phyloP scores from a whole-genome alignment of 192 early-diverging fungal genomes.

The Rhizoclosmatium sp. region DNA sequence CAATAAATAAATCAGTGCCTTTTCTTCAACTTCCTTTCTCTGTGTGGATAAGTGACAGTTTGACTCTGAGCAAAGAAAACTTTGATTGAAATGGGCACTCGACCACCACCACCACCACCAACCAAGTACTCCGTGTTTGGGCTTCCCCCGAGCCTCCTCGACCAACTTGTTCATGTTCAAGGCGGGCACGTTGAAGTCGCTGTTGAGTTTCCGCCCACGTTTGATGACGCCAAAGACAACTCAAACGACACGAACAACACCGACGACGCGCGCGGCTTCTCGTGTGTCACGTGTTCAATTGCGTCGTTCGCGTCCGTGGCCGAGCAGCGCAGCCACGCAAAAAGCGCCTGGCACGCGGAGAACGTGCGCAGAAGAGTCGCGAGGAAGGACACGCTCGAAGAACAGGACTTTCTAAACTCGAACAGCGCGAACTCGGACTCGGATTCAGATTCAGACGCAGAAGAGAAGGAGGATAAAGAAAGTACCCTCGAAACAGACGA shows the following conservation, averaged over 20 bases:
- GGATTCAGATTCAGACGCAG: background rate
- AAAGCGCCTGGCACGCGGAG: constrained; percentile 97
- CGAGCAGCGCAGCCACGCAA: constrained; percentile 89
- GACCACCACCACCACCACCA: background rate
- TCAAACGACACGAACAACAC: background rate
- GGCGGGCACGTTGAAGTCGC: background rate
- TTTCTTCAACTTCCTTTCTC: too few relatives aligned
- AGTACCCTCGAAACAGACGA: background rate
- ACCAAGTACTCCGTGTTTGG: constrained; percentile 21
- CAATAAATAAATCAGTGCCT: too few relatives aligned
- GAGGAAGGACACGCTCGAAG: constrained; percentile 36
- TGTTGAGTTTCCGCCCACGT: too few relatives aligned
- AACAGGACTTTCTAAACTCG: constrained; percentile 43
- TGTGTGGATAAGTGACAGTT: too few relatives aligned
- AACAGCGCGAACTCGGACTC: background rate
- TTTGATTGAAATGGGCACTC: background rate
- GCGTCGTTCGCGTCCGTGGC: constrained; percentile 88
- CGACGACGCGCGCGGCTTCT: background rate
- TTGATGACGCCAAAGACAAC: background rate
- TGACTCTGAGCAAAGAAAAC: background rate
- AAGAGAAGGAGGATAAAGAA: background rate
- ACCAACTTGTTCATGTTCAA: background rate
- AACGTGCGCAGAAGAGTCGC: constrained; percentile 89
- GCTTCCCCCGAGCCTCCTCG: constrained; percentile 44
- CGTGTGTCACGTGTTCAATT: constrained; percentile 61